Conservation (phyloP, 2,329 filamentous ascomycete species). For the Ceratocystis albifundus region DNA sequence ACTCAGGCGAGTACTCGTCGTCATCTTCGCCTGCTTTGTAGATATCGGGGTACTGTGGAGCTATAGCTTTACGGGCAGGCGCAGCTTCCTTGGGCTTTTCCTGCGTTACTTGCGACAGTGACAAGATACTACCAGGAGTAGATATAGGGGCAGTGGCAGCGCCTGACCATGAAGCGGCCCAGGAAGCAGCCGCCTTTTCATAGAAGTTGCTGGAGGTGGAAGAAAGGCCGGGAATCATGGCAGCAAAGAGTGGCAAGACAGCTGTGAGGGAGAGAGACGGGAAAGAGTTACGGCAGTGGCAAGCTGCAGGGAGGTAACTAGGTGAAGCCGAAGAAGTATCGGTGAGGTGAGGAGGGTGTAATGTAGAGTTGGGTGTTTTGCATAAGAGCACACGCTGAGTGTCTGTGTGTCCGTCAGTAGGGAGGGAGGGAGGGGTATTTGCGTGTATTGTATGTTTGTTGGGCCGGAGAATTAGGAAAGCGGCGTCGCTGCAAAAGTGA, state of each 20-base stretch:
- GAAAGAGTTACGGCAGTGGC: background rate
- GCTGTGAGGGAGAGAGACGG: background rate
- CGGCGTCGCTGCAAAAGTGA: background rate
- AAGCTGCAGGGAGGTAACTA: background rate
- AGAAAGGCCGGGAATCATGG: slow-evolving; percentile 27
- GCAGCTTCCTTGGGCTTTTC: slow-evolving; percentile 16
- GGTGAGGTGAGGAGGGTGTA: background rate
- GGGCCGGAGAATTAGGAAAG: too few species aligned
- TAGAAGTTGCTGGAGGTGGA: slow-evolving; percentile 17
- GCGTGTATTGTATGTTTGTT: too few species aligned
- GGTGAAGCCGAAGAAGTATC: background rate
- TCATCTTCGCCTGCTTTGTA: slow-evolving; percentile 1
- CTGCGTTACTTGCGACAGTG: slow-evolving; percentile 8
- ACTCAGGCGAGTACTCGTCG: slow-evolving; percentile 14
- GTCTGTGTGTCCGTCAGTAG: too few species aligned
- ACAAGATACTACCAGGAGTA: background rate
- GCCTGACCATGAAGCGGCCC: slow-evolving; percentile 18
- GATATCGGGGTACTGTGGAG: background rate
- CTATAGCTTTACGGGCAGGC: background rate
- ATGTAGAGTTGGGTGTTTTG: too few species aligned
- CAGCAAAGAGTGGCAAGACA: background rate
- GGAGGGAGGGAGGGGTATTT: too few species aligned
- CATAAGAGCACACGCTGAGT: too few species aligned
- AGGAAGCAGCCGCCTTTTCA: slow-evolving; percentile 12
- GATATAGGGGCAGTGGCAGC: background rate